A percentile compares a stretch with the other conserved stretches of the same genome.
Evolutionary conservation across 1,284 basidiomycete genomes (phyloP).

Genomic region (Caloboletus firmus): DNA sequence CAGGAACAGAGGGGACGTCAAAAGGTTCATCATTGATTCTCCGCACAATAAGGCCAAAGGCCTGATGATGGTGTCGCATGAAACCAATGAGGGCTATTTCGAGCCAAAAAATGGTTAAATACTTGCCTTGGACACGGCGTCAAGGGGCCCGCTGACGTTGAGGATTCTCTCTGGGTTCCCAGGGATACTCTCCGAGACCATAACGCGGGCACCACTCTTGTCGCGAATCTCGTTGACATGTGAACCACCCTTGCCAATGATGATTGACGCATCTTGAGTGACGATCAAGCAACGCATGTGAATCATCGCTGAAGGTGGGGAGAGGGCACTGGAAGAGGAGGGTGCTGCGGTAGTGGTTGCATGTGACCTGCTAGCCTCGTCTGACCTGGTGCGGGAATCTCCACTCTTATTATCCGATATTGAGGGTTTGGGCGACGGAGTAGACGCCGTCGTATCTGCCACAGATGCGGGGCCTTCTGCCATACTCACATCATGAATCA

Average conservation of each 20-base stretch:
- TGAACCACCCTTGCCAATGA: constrained; percentile 95
- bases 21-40: constrained; percentile 99
- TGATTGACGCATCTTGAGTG: constrained; percentile 98
- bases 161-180: constrained; percentile 98
- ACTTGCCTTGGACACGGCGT: constrained; percentile 94
- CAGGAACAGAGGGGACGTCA: constrained; percentile 95
- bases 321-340: constrained; percentile 45
- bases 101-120: constrained; percentile 3
- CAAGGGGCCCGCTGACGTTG: constrained; percentile 95
- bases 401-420: constrained; percentile 43
- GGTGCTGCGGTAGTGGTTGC: constrained; percentile 46
- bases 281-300: constrained; percentile 97
- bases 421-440: constrained; percentile 47
- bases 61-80: constrained; percentile 49
- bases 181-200: constrained; percentile 95
- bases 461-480: constrained; percentile 45
- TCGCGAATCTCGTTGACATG: constrained; percentile 99
- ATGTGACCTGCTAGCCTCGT: constrained; percentile 34
- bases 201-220: constrained; percentile 93
- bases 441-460: constrained; percentile 58
- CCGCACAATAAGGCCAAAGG: constrained; percentile 97
- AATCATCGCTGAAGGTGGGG: constrained; percentile 69
- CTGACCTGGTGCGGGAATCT: constrained; percentile 37
- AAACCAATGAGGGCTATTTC: constrained; percentile 11
- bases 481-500: constrained; percentile 62